phyloP scores from a whole-genome alignment of 2,329 filamentous ascomycete species.

The Xylariaceae sp. region DNA sequence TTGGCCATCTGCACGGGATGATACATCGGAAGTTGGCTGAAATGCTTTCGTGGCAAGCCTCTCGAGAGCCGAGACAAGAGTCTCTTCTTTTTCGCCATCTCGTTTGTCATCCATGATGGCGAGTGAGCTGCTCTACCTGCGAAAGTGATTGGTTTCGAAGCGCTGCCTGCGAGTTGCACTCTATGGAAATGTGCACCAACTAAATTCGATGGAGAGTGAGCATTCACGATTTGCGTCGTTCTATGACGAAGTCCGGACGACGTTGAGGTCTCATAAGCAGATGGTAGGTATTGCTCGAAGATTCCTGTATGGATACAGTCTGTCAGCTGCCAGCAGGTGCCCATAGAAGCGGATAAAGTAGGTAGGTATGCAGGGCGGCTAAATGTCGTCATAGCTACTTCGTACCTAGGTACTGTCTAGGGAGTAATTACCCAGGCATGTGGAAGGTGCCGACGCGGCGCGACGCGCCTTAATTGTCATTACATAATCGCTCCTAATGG shows the following conservation, averaged over 20 bases:
- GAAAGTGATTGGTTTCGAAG: background rate
- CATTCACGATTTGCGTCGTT: too few species aligned
- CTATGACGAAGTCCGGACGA: too few species aligned
- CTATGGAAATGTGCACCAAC: background rate
- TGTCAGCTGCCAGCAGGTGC: background rate
- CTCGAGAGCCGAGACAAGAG: constrained; percentile 34
- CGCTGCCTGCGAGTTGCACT: background rate
- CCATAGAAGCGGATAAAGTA: too few species aligned
- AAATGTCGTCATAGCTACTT: too few species aligned
- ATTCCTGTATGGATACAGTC: background rate
- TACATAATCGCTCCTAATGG: constrained; percentile 3
- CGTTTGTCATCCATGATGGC: constrained; percentile 15
- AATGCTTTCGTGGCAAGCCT: constrained; percentile 45
- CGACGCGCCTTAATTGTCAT: background rate
- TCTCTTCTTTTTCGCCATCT: constrained; percentile 12
- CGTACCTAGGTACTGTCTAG: too few species aligned
- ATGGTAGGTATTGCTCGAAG: too few species aligned
- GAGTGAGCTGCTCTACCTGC: constrained; percentile 1
- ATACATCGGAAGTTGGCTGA: constrained; percentile 37
- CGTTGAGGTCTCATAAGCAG: too few species aligned
- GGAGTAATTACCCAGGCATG: background rate
- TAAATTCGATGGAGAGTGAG: constrained; percentile 1
- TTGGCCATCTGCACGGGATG: constrained; percentile 33
- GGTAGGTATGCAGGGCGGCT: too few species aligned
- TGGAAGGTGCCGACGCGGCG: background rate